Conservation (phyloP, 1,284 basidiomycete genomes). For the Schizophyllum amplum region DNA sequence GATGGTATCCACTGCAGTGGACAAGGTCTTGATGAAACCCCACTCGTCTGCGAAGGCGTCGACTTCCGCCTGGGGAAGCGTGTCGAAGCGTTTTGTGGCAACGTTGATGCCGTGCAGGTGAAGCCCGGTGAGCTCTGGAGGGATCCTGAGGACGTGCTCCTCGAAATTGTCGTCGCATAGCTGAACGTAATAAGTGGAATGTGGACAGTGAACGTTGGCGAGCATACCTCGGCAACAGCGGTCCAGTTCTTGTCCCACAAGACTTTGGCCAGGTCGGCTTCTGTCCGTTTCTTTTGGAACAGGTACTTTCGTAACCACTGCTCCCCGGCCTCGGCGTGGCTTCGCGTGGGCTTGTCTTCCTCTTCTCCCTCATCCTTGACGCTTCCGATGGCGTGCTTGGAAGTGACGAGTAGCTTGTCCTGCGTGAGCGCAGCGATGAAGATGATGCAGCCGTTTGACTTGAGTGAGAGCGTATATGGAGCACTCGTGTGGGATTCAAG, state of each 20-base stretch:
- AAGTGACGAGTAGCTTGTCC: conserved; percentile 75
- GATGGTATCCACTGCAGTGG: conserved; percentile 52
- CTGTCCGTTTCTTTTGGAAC: conserved; percentile 51
- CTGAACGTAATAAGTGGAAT: conserved; percentile 29
- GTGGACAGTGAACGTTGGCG: neutral
- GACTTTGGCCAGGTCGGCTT: conserved; percentile 63
- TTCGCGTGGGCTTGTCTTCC: conserved; percentile 27
- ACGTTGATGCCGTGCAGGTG: conserved; percentile 91
- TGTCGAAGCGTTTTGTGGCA: conserved; percentile 66
- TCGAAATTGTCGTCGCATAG: conserved; percentile 98
- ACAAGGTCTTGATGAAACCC: conserved; percentile 85
- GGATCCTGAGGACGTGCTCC: conserved; percentile 90
- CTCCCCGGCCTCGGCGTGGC: conserved; percentile 77
- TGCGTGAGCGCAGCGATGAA: conserved; percentile 86
- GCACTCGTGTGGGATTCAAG: conserved; percentile 65
- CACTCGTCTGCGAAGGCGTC: conserved; percentile 81
- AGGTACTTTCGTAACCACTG: conserved; percentile 80
- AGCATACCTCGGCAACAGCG: conserved; percentile 79
- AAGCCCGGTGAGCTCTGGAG: conserved; percentile 79
- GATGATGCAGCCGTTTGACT: conserved; percentile 98
- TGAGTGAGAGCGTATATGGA: conserved; percentile 87
- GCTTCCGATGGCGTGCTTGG: conserved; percentile 82
- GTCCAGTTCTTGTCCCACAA: conserved; percentile 87
- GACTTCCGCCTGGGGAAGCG: conserved; percentile 62
- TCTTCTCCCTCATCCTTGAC: conserved; percentile 11